Evolutionary conservation across 2,329 filamentous ascomycete species (phyloP), one percentile per base, ranked within the genome.

Genomic region (Sporothrix sp.): DNA sequence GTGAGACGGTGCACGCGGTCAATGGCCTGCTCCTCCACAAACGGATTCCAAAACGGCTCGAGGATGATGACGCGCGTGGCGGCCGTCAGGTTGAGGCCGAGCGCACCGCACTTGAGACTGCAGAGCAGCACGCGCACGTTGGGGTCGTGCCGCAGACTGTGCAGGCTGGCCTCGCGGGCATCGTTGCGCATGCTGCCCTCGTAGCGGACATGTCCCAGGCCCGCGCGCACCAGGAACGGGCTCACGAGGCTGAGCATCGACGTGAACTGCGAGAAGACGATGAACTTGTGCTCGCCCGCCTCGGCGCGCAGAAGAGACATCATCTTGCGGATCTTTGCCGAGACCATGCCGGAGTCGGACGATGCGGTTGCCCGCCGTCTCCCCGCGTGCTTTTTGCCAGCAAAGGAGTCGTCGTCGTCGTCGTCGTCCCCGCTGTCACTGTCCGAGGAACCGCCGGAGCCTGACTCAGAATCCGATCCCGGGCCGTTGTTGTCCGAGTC

Each of bases 41-140:
- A 98, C 25, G 89, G 93, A 66, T 98, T 98, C 93, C 93, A 98
- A 68, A 98, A 98, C 0, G 93, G 93, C 66, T 98, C 93, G 38
- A 98, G 74, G 59, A 98, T 95, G 48, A 98, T 82, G 3, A 98
- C 93, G 16, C 93, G 79, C 55, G 85, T 93, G 9, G 93, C 93
- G 0, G 90, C 93, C 7, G 93, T 98, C 48, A 98, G 73, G 66
- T 98, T 98, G 25, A 98, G 79, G 2, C 93, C 93, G 40, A 98
- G 68, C 45, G 87, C 90, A 57, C 93, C 93, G 61, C 93, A 97
- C 61, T 95, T 93, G 57, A 98, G 75, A 68, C 87, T 94, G 68
- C 93, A 98, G 14, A 98, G 81, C 42, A 98, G 71, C 4, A 98
- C 81, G 6, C 93, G 79, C 13, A 85, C 93, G 28, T 73, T 74